Conservation (phyloP, 371 early-diverging fungal genomes). For the Parasitella parasitica region DNA sequence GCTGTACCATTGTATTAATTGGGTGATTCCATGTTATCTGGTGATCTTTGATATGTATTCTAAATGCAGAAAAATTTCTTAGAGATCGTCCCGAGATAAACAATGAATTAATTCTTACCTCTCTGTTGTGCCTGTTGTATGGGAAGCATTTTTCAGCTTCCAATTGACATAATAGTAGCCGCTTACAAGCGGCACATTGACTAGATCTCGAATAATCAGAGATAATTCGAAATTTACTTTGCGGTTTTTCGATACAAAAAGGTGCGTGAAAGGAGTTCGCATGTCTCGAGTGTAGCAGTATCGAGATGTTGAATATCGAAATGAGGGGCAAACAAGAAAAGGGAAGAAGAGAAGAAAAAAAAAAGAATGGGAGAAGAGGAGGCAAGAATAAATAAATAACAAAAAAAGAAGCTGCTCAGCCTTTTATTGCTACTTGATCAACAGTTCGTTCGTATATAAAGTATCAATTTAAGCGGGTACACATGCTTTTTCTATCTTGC, state of each 20-base stretch:
- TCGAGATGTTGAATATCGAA: neutral
- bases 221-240: constrained; percentile 30
- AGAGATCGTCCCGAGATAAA: neutral
- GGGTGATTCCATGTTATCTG: constrained; percentile 50
- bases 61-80: neutral
- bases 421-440: neutral
- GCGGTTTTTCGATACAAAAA: constrained; percentile 33
- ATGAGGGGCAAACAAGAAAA: neutral
- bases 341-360: neutral
- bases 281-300: neutral
- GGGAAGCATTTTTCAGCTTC: constrained; percentile 27
- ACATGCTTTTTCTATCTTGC: neutral
- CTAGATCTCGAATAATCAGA: constrained; percentile 28
- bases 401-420: neutral
- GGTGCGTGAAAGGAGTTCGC: constrained; percentile 16
- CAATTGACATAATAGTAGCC: constrained; percentile 36
- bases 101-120: neutral
- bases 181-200: constrained; percentile 41
- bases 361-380: neutral
- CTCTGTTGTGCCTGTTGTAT: constrained; percentile 26
- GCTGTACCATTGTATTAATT: constrained; percentile 34
- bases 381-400: neutral
- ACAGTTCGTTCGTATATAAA: neutral
- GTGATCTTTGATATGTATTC: constrained; percentile 37
- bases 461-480: neutral